Evolutionary conservation across 176 grass and related monocot species (phyloP).

Genomic region (Aegilops speltoides): DNA sequence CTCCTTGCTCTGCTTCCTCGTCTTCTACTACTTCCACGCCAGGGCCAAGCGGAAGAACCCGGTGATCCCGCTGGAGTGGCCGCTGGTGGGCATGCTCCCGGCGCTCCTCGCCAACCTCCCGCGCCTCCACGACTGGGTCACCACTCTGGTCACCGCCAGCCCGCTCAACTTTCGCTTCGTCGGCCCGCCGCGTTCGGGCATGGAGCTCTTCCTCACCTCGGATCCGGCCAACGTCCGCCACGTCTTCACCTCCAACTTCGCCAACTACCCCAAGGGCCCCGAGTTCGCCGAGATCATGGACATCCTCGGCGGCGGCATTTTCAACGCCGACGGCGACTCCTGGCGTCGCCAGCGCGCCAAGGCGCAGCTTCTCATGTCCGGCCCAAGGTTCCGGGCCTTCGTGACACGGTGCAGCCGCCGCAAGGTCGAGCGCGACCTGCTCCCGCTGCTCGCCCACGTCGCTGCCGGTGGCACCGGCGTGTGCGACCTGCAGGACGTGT

Average conservation of each 20-base stretch:
- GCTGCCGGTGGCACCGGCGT: background rate
- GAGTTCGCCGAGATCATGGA: constrained; percentile 81
- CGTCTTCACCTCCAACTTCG: constrained; percentile 70
- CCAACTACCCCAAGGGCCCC: constrained; percentile 76
- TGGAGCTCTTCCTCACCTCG: constrained; percentile 47
- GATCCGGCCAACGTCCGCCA: constrained; percentile 72
- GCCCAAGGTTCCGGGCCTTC: constrained; percentile 38
- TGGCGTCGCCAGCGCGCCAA: constrained; percentile 62
- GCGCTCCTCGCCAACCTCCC: constrained; percentile 43
- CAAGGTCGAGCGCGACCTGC: constrained; percentile 47
- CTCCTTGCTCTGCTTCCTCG: constrained; percentile 37
- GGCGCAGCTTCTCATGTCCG: constrained; percentile 51
- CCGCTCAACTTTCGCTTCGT: constrained; percentile 55
- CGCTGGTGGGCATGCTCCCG: constrained; percentile 70
- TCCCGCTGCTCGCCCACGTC: constrained; percentile 48
- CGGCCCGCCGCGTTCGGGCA: constrained; percentile 49
- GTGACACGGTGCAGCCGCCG: constrained; percentile 35
- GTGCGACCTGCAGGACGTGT: constrained; percentile 65
- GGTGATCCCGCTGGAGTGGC: constrained; percentile 54
- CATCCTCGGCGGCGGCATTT: constrained; percentile 78
- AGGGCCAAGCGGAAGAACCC: constrained; percentile 35
- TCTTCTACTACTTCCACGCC: constrained; percentile 39
- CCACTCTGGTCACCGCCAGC: background rate
- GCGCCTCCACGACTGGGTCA: constrained; percentile 62
- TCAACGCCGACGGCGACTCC: constrained; percentile 57